Base-by-base conservation (phyloP, 2,329 filamentous ascomycete genomes). In the Cladorrhinum sp. region DNA sequence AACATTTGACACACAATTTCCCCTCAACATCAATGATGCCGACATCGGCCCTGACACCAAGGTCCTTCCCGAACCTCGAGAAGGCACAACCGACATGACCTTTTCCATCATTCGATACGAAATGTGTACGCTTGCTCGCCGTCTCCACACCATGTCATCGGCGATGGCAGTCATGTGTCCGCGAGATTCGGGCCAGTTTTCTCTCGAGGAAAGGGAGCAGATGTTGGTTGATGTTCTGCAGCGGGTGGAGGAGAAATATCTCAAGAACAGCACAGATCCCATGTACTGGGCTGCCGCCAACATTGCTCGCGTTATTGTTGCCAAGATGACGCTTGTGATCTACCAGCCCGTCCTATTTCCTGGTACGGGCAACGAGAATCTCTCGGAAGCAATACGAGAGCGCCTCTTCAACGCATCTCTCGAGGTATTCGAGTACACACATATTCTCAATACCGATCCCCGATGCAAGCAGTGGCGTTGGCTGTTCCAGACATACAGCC, bases 401-500 rank as follows among this genome's bases (percentile, higher is more conserved):
- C 54, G 71, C 64, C 20, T 85, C 0, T 77, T 84, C 2, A 73
- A 79, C 48, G 75, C 81, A 0, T 80, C 79, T 2, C 79, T 84
- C 18, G 82, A 85, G 63, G 75, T 84, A 0, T 81, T 82, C 48
- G 82, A 85, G 67, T 84, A 83, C 65, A 83, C 79, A 61, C 78
- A 82, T 63, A 74, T 79, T 1, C 70, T 86, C n/a, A 83, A 82
- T 56, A 73, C 76, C 2, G 81, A 86, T 59, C 72, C 74, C 2
- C 74, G 73, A 16, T 78, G 76, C 57, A 76, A 76, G 9, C 79
- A 80, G 52, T 85, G 81, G 79, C 80, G 81, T 18, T 86, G 84
- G 84, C 73, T 84, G 5, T 85, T 83, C 69, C 80, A 84, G 65
- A 83, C 81, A 0, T 85, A 84, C 67, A 82, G 79, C 0, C 82